These are phyloP conservation scores for Dactylellina drechsleri DNA, from an alignment of 2,329 filamentous ascomycete genomes.

Conservation along the genomic window DNA sequence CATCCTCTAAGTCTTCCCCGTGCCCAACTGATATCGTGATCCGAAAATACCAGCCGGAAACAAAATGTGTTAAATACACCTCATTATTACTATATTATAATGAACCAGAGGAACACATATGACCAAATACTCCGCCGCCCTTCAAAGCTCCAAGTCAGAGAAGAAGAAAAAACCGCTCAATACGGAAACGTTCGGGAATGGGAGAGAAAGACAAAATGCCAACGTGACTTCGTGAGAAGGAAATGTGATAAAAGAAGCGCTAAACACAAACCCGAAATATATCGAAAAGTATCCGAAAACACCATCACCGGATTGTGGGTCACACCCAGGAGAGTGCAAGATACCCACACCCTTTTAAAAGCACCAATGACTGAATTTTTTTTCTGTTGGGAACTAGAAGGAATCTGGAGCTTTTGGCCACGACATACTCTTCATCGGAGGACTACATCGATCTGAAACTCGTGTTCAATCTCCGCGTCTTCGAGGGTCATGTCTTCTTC, in stretches of 20 bases:
- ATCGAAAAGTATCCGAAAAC: conserved; percentile 49
- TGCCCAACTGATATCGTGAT: not conserved
- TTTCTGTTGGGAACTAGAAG: conserved; percentile 29
- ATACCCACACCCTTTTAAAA: conserved; percentile 13
- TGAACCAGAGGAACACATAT: not conserved
- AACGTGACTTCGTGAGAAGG: conserved; percentile 40
- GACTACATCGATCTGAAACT: conserved; percentile 72
- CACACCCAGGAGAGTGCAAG: not conserved
- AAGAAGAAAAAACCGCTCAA: conserved; percentile 21
- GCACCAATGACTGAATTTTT: not conserved
- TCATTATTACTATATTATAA: not conserved
- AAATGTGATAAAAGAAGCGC: not conserved
- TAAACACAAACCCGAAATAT: conserved; percentile 37
- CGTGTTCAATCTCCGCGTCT: conserved; percentile 87
- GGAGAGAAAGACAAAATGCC: conserved; percentile 19
- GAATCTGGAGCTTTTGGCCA: not conserved
- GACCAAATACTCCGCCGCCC: not conserved
- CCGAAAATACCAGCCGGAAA: conserved; percentile 10
- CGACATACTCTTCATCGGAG: conserved; percentile 16
- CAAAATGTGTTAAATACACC: not conserved
- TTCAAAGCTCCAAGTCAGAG: not conserved
- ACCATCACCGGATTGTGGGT: conserved; percentile 36
- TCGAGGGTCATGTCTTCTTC: conserved; percentile 93
- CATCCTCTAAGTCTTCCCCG: no score
- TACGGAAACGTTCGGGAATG: conserved; percentile 12